phyloP scores from a whole-genome alignment of 1,284 basidiomycete species.

The Tausonia pullulans region DNA sequence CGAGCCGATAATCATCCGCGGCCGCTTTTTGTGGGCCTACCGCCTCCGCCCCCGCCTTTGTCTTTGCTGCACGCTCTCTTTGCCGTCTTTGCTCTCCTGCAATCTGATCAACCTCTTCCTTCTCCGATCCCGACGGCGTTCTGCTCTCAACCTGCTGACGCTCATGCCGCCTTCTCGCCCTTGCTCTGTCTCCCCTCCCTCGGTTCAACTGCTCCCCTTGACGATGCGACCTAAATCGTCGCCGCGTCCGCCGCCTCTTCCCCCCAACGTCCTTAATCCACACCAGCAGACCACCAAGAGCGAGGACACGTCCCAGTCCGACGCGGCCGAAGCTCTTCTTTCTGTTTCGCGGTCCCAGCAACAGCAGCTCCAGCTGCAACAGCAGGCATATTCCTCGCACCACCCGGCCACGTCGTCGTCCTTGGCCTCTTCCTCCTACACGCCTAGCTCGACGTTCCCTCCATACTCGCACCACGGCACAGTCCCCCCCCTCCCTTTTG shows the following conservation, averaged over 20 bases:
- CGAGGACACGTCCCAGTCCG: slow-evolving; percentile 13
- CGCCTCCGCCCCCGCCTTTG: too few relatives aligned
- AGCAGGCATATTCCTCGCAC: too few relatives aligned
- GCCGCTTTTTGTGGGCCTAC: too few relatives aligned
- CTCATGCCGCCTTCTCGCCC: neutral
- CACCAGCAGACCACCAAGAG: neutral
- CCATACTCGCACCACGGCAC: neutral
- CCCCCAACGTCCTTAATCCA: too few relatives aligned
- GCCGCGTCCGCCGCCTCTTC: too few relatives aligned
- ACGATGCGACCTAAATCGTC: too few relatives aligned
- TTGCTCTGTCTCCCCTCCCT: too few relatives aligned
- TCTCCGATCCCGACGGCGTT: neutral
- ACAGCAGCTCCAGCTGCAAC: neutral
- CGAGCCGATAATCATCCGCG: too few relatives aligned
- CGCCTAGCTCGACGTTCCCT: neutral
- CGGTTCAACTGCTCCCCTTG: too few relatives aligned
- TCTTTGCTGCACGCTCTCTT: too few relatives aligned
- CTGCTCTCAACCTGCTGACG: neutral
- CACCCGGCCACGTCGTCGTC: neutral
- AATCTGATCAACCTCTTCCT: too few relatives aligned
- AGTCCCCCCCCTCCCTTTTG: neutral
- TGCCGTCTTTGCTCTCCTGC: too few relatives aligned
- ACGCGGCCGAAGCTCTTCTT: slow-evolving; percentile 16
- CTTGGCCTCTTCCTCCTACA: neutral
- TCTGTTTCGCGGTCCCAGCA: slow-evolving; percentile 14